These are phyloP conservation scores for Sugiyamaella castrensis DNA, from an alignment of 1,139 yeast species.

Conservation along the genomic window DNA sequence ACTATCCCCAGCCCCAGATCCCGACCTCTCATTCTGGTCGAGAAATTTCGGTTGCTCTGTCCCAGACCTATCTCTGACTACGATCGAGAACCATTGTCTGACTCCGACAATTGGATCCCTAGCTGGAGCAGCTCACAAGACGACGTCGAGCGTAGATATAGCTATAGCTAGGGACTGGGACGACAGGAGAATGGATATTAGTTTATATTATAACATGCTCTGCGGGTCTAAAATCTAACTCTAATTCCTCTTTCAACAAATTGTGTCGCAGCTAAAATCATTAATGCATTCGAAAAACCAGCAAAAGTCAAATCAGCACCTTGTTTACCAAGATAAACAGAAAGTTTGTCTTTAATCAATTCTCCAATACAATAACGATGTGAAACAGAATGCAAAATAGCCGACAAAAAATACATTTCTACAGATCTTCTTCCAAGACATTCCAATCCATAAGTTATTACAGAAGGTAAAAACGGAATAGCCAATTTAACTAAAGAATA, in stretches of 20 bases:
- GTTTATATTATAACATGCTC: too few species aligned
- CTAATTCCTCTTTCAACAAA: conserved; percentile 25
- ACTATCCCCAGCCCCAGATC: too few species aligned
- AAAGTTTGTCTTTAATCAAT: conserved; percentile 17
- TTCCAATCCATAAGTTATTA: conserved; percentile 22
- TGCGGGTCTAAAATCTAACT: conserved; percentile 15
- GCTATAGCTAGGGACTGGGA: too few species aligned
- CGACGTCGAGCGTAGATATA: too few species aligned
- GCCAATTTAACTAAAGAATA: conserved; percentile 25
- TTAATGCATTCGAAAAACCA: conserved; percentile 22
- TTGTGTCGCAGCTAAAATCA: conserved; percentile 25
- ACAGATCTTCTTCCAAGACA: conserved; percentile 34
- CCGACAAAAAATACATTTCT: conserved; percentile 34
- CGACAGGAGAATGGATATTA: too few species aligned
- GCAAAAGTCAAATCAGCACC: conserved; percentile 26
- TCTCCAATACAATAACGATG: conserved; percentile 18
- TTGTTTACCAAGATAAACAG: conserved; percentile 21
- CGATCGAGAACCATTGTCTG: too few species aligned
- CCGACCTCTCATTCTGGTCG: too few species aligned
- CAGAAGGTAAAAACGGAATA: conserved; percentile 31
- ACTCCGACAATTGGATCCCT: too few species aligned
- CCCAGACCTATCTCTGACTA: too few species aligned
- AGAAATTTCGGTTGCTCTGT: too few species aligned
- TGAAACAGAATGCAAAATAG: conserved; percentile 22
- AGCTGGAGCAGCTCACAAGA: too few species aligned